Evolutionary conservation across 805 yeast genomes (phyloP), one percentile per base, ranked within the genome.

Genomic region (Starmerella scarabaei): DNA sequence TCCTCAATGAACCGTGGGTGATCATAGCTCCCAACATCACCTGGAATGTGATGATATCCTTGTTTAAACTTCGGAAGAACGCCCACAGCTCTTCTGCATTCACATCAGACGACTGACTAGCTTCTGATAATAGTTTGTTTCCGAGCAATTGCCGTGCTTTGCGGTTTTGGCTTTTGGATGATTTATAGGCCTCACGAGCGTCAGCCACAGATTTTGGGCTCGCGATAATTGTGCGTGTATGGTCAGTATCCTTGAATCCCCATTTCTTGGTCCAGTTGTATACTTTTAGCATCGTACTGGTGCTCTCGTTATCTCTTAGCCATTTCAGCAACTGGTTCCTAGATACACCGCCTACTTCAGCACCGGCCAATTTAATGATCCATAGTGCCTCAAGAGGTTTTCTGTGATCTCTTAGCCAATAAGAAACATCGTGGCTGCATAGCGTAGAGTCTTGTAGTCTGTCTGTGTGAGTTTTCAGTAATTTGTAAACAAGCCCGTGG

Each of bases 1-100:
- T 12, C n/a, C 47, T 19, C 15, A 50, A 40, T 2, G 7, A 34
- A 7, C 19, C 14, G 20, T 38, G 35, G 23, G 32, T 38, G 37
- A 40, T 16, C 55, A 52, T 52, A 3, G 48, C 54, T 1, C 47
- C 50, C 5, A 52, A 37, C 45, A 52, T 48, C n/a, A 42, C 36
- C 29, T 52, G 56, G 41, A 48, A 50, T 3, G 54, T 49, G n/a
- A 43, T 32, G 8, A 52, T 37, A 21, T 52, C 55, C 37, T 52
- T 52, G 36, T 42, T 43, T 12, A 52, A 40, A 28, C 40, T 37
- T 32, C 40, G 40, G 44, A 50, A 52, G 24, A 52, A 49, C 8
- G 27, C 24, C n/a, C 27, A 20, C 16, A 6, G 7, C 24, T 40
- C 47, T 1, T 48, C 35, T 15, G 42, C 40, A 21, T 41, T 41